Evolutionary conservation across 2,329 filamentous ascomycete species (phyloP).

Genomic region (Alternaria solani): DNA sequence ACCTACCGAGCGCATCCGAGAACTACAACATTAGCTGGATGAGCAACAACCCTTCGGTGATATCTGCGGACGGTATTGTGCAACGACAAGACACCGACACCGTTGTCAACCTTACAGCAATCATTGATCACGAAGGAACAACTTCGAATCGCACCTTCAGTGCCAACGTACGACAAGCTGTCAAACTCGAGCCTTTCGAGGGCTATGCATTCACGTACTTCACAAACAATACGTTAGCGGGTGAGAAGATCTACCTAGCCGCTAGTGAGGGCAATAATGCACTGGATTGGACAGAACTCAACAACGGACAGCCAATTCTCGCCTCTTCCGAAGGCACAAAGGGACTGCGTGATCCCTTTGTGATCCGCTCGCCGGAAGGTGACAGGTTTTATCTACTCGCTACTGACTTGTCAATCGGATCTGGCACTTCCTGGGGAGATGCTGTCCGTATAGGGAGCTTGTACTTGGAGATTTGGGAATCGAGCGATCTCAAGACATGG

Average conservation of each 20-base stretch:
- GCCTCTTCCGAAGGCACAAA: slow-evolving; percentile 58
- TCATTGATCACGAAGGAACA: slow-evolving; percentile 34
- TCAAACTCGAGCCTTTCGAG: slow-evolving; percentile 46
- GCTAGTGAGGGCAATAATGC: slow-evolving; percentile 63
- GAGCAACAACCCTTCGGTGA: slow-evolving; percentile 46
- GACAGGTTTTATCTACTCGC: slow-evolving; percentile 62
- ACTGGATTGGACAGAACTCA: slow-evolving; percentile 60
- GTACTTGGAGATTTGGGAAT: slow-evolving; percentile 64
- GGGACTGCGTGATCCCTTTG: slow-evolving; percentile 62
- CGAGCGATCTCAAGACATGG: slow-evolving; percentile 61
- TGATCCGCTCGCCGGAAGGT: slow-evolving; percentile 61
- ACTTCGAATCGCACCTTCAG: slow-evolving; percentile 41
- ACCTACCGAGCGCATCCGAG: slow-evolving; percentile 45
- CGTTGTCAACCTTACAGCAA: slow-evolving; percentile 49
- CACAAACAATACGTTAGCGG: slow-evolving; percentile 54
- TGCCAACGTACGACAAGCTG: slow-evolving; percentile 48
- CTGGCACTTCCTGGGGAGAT: slow-evolving; percentile 62
- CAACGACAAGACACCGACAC: slow-evolving; percentile 40
- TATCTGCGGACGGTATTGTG: slow-evolving; percentile 50
- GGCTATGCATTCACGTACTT: slow-evolving; percentile 64
- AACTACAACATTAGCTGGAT: slow-evolving; percentile 48
- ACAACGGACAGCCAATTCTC: slow-evolving; percentile 58
- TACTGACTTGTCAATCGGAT: slow-evolving; percentile 63
- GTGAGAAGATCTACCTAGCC: slow-evolving; percentile 64
- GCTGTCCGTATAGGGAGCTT: slow-evolving; percentile 58